Evolutionary conservation across 2,329 filamentous ascomycete genomes (phyloP), one percentile per base, ranked within the genome.

Genomic region (Cordyceps cateniannulata): DNA sequence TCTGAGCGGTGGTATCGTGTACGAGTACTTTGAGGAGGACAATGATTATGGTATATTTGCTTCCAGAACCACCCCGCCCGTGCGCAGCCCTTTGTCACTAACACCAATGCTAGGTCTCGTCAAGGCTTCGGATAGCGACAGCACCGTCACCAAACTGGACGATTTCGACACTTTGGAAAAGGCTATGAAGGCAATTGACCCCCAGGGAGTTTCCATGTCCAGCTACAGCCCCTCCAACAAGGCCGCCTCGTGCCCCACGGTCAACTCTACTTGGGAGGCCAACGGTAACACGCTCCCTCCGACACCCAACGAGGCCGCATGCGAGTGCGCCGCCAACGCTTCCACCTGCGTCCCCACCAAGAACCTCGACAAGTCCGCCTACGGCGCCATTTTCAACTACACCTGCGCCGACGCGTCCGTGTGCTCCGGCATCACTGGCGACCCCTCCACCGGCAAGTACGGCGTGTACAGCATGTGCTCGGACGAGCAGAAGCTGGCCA

Each of bases 1-100:
- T 70, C 93, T 95, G 85, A 96, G 90, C 60, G 95, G 95, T 68
- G 95, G 93, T 76, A 96, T 99, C 66, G 92, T 98, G 72, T 99
- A 98, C 84, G 96, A 96, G 91, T 99, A 95, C 81, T 93, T 92
- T 79, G 83, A 96, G 79, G 93, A 96, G 75, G 77, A 70, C 47
- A 98, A 98, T 79, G 80, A 97, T 73, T 99, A 91, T 70, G 95
- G 89, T 83, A 76, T 66, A 79, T 69, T 68, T 65, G 10, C 52
- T 55, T 42, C 18, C n/a, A 20, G 6, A n/a, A 22, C 18, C n/a
- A 20, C 18, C 22, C 38, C 6, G 38, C 14, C 16, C 38, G n/a
- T 16, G n/a, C 18, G 38, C 14, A 4, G 8, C n/a, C 42, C n/a
- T 45, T 40, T 4, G 7, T 14, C 8, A 35, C 47, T 59, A 29